Percentiles rank a stretch among this genome's conserved stretches.
Evolutionary conservation across 1,139 yeast species (phyloP).

Genomic region (Suhomyces guaymorum): DNA sequence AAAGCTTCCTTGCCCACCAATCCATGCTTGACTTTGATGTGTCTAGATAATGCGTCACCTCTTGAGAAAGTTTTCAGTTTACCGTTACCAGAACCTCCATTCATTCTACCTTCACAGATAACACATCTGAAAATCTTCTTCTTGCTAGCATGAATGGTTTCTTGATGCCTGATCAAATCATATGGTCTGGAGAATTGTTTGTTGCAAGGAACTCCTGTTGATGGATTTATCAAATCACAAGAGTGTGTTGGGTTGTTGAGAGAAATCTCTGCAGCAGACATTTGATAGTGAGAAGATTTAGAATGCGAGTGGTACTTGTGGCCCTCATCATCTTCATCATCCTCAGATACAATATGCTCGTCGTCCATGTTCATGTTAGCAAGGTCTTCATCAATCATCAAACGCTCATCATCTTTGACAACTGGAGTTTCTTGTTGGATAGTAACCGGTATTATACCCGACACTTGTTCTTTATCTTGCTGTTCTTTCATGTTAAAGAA

Average conservation of each 20-base stretch:
- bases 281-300: conserved; percentile 3
- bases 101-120: conserved; percentile 49
- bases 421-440: conserved; percentile 1
- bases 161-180: conserved; percentile 52
- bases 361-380: conserved; percentile 14
- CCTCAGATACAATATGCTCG: conserved; percentile 6
- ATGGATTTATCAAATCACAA: conserved; percentile 58
- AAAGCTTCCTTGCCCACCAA: conserved; percentile 49
- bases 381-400: conserved; percentile 11
- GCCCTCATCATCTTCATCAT: conserved; percentile 12
- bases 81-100: conserved; percentile 58
- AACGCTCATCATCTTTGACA: conserved; percentile 4
- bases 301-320: conserved; percentile 1
- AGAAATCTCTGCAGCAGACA: conserved; percentile 20
- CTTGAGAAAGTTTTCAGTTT: conserved; percentile 54
- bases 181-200: conserved; percentile 51
- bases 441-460: not conserved
- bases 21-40: conserved; percentile 52
- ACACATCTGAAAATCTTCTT: conserved; percentile 53
- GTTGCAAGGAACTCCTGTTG: conserved; percentile 45
- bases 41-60: conserved; percentile 53
- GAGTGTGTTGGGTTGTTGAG: conserved; percentile 38
- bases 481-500: conserved; percentile 13
- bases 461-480: conserved; percentile 5
- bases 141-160: conserved; percentile 50